Percentiles rank a stretch among this genome's conserved stretches.
These are phyloP conservation scores for Mortierella sp. DNA, from an alignment of 371 early-diverging fungal species.

Conservation along the genomic window DNA sequence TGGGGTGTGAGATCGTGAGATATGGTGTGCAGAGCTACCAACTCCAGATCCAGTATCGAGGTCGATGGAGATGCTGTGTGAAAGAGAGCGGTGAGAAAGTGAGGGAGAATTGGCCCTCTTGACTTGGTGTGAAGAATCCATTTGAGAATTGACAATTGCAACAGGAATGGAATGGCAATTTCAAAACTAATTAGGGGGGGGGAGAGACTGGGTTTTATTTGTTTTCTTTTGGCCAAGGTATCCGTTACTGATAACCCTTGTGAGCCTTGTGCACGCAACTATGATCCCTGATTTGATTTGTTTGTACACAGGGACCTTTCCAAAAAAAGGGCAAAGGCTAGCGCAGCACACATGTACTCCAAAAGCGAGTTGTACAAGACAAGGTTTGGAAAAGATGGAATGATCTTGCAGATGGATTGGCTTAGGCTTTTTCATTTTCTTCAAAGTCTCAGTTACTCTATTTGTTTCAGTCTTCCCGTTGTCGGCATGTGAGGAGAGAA, in stretches of 20 bases:
- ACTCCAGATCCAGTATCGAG: slow-evolving; percentile 21
- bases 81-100: slow-evolving; percentile 31
- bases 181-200: no score
- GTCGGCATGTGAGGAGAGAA: no score
- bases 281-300: no score
- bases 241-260: no score
- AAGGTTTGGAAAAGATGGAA: slow-evolving; percentile 48
- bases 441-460: background rate
- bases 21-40: background rate
- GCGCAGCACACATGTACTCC: no score
- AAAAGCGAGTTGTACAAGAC: background rate
- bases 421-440: background rate
- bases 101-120: slow-evolving; percentile 27
- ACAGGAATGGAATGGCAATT: no score
- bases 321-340: no score
- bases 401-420: slow-evolving; percentile 11
- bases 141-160: background rate
- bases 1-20: background rate
- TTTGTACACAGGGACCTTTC: background rate
- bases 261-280: no score
- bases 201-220: background rate
- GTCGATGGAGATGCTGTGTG: slow-evolving; percentile 12
- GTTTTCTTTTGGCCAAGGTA: background rate
- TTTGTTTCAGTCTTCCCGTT: no score
- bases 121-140: slow-evolving; percentile 23